phyloP scores from a whole-genome alignment of 2,329 filamentous ascomycete species.

The Diaporthe capsici region DNA sequence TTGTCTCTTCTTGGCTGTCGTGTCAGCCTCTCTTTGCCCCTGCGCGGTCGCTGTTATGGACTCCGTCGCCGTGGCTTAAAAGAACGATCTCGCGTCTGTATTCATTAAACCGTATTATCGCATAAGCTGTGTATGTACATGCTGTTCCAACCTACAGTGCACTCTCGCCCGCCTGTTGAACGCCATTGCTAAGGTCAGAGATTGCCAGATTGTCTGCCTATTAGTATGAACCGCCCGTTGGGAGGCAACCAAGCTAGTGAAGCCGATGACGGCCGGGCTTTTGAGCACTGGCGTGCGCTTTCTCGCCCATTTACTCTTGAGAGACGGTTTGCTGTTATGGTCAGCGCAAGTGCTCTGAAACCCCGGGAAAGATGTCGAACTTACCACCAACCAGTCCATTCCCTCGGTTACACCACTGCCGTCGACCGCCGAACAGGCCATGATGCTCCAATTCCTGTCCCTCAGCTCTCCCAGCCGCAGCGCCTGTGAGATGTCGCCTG shows the following conservation, averaged over 20 bases:
- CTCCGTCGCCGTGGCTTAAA: slow-evolving; percentile 22
- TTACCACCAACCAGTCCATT: slow-evolving; percentile 98
- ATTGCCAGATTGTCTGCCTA: slow-evolving; percentile 32
- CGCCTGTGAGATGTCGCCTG: slow-evolving; percentile 96
- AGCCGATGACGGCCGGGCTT: background rate
- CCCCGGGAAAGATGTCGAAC: slow-evolving; percentile 47
- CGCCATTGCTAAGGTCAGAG: slow-evolving; percentile 41
- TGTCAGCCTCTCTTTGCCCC: background rate
- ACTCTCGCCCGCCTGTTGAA: slow-evolving; percentile 39
- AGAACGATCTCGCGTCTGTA: slow-evolving; percentile 41
- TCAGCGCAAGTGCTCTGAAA: slow-evolving; percentile 36
- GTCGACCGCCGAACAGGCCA: slow-evolving; percentile 96
- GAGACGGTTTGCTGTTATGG: slow-evolving; percentile 56
- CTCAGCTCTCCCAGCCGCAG: slow-evolving; percentile 90
- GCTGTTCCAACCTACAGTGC: slow-evolving; percentile 39
- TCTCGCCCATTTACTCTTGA: slow-evolving; percentile 51
- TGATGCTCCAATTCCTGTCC: slow-evolving; percentile 99
- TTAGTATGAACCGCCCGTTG: slow-evolving; percentile 18
- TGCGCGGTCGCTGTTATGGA: slow-evolving; percentile 2
- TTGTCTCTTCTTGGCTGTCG: slow-evolving; percentile 15
- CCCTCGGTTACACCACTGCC: slow-evolving; percentile 95
- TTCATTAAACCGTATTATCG: slow-evolving; percentile 43
- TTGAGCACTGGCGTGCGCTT: background rate
- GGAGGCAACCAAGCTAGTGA: slow-evolving; percentile 22
- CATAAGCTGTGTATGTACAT: slow-evolving; percentile 42